Percentiles rank a stretch among this genome's conserved stretches.
Evolutionary conservation across 257 asterid genomes (phyloP).

Genomic region (Penstemon davidsonii): DNA sequence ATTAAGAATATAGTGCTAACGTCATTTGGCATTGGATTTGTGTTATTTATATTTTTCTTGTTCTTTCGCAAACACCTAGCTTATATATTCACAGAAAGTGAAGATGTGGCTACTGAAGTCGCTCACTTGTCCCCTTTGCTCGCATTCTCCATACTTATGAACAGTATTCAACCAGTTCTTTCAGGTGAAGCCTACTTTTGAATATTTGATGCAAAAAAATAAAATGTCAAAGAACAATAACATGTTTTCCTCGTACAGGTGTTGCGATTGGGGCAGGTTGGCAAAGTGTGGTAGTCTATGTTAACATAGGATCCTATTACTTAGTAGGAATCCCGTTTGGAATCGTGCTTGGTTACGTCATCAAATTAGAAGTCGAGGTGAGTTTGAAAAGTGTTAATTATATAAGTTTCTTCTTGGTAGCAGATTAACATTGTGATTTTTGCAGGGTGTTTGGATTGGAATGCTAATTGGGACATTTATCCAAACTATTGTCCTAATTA

Average conservation of each 20-base stretch:
- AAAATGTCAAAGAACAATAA: neutral
- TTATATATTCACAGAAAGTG: slow-evolving; percentile 53
- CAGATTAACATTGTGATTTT: neutral
- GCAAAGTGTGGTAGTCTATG: slow-evolving; percentile 64
- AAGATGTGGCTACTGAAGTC: slow-evolving; percentile 46
- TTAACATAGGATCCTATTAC: slow-evolving; percentile 60
- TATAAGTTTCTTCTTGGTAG: neutral
- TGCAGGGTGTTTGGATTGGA: slow-evolving; percentile 75
- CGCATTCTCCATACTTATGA: slow-evolving; percentile 63
- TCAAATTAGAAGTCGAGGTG: slow-evolving; percentile 54
- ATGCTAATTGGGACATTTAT: slow-evolving; percentile 57
- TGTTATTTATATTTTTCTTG: slow-evolving; percentile 47
- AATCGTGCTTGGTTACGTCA: slow-evolving; percentile 50
- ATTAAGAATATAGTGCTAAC: slow-evolving; percentile 43
- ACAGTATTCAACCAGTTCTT: slow-evolving; percentile 69
- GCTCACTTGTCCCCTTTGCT: slow-evolving; percentile 56
- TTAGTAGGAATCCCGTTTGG: slow-evolving; percentile 63
- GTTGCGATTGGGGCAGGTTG: slow-evolving; percentile 75
- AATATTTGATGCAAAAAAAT: neutral
- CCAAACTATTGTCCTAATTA: slow-evolving; percentile 47
- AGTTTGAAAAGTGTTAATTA: slow-evolving; percentile 4
- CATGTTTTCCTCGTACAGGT: slow-evolving; percentile 35
- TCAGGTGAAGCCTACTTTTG: slow-evolving; percentile 44
- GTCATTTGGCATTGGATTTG: slow-evolving; percentile 47
- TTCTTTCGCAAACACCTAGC: slow-evolving; percentile 55